Percentiles rank a stretch among this genome's conserved stretches.
Evolutionary conservation across 2,329 filamentous ascomycete genomes (phyloP).

Genomic region (Aureobasidium sp.): DNA sequence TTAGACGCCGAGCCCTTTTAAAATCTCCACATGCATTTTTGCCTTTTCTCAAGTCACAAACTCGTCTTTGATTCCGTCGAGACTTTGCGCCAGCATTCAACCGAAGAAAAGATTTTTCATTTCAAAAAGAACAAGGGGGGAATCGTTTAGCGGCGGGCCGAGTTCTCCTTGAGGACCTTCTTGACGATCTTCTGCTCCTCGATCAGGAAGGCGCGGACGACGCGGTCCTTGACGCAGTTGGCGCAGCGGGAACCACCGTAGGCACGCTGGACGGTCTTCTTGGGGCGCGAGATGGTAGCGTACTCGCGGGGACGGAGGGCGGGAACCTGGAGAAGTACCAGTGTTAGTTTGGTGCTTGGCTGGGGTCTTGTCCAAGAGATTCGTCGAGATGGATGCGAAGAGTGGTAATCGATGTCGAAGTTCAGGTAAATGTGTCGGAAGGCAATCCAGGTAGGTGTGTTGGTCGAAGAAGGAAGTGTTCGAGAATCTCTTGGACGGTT

Average conservation of each 20-base stretch:
- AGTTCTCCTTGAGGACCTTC: slow-evolving; percentile 96
- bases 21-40: slow-evolving; percentile 13
- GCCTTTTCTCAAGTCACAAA: slow-evolving; percentile 11
- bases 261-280: slow-evolving; percentile 98
- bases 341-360: background rate
- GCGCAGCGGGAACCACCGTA: slow-evolving; percentile 98
- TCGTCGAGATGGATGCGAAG: background rate
- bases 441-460: background rate
- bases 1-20: slow-evolving; percentile 10
- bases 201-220: slow-evolving; percentile 96
- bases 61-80: slow-evolving; percentile 5
- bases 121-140: slow-evolving; percentile 8
- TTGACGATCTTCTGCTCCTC: slow-evolving; percentile 99
- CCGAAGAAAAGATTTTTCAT: slow-evolving; percentile 14
- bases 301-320: slow-evolving; percentile 98
- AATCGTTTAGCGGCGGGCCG: slow-evolving; percentile 22
- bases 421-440: background rate
- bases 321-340: slow-evolving; percentile 55
- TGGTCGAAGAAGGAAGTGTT: background rate
- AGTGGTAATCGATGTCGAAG: background rate
- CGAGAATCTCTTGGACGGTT: slow-evolving; percentile 11
- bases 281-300: slow-evolving; percentile 89
- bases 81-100: slow-evolving; percentile 13
- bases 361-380: slow-evolving; percentile 9
- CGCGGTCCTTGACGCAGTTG: slow-evolving; percentile 96